Evolutionary conservation across 2,329 filamentous ascomycete genomes (phyloP).

Genomic region (Cladobotryum protrusum): DNA sequence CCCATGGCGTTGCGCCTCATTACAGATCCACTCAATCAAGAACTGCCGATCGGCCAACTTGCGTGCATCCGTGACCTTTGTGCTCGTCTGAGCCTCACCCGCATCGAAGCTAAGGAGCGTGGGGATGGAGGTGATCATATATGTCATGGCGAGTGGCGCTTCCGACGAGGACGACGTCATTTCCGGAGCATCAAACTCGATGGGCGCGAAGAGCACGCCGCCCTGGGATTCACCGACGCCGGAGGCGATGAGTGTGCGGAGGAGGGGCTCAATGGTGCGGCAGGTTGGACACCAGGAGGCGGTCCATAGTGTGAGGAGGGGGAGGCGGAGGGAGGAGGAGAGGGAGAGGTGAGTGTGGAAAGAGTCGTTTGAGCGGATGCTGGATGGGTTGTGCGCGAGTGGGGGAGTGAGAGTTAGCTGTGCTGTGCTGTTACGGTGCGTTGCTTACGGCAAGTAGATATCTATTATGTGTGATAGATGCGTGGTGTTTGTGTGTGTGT

Average conservation of each 20-base stretch:
- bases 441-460: no score
- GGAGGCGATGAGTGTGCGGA: slow-evolving; percentile 42
- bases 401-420: no score
- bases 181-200: slow-evolving; percentile 54
- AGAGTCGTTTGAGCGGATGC: slow-evolving; percentile 48
- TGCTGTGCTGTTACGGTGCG: no score
- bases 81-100: slow-evolving; percentile 44
- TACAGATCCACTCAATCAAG: slow-evolving; percentile 48
- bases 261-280: slow-evolving; percentile 41
- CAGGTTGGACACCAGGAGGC: slow-evolving; percentile 53
- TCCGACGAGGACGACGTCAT: slow-evolving; percentile 36
- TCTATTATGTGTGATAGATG: no score
- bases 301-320: slow-evolving; percentile 57
- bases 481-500: no score
- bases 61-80: slow-evolving; percentile 44
- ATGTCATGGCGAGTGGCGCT: slow-evolving; percentile 41
- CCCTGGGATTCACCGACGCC: slow-evolving; percentile 50
- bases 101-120: slow-evolving; percentile 53
- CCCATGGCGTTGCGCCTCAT: slow-evolving; percentile 42
- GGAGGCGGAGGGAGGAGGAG: slow-evolving; percentile 45
- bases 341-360: slow-evolving; percentile 51
- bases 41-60: slow-evolving; percentile 44
- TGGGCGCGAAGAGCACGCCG: slow-evolving; percentile 46
- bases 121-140: slow-evolving; percentile 53
- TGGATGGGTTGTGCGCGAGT: slow-evolving; percentile 18